These are phyloP conservation scores for Antrodiella citrinella DNA, from an alignment of 768 basidiomycete species.

Conservation along the genomic window DNA sequence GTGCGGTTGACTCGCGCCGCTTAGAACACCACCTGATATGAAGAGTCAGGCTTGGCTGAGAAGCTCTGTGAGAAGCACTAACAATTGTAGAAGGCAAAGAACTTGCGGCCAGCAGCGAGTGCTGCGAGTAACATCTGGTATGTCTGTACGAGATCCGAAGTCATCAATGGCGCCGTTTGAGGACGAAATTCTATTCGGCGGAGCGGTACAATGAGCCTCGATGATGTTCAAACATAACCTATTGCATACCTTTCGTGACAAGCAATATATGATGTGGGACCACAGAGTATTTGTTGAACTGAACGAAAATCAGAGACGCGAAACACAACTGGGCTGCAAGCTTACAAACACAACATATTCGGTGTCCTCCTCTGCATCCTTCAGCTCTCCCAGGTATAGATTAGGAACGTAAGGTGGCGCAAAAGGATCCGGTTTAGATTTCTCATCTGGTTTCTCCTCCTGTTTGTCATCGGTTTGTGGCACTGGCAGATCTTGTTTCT, in stretches of 20 bases:
- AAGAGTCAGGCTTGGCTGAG: neutral
- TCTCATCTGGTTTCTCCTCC: conserved; percentile 18
- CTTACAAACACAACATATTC: conserved; percentile 68
- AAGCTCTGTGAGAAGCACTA: conserved; percentile 16
- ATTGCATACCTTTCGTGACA: conserved; percentile 63
- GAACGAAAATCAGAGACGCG: neutral
- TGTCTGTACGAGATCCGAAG: conserved; percentile 68
- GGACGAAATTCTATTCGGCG: conserved; percentile 54
- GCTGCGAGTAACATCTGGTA: conserved; percentile 72
- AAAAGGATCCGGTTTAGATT: conserved; percentile 55
- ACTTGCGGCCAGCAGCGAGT: conserved; percentile 43
- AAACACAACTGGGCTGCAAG: no score
- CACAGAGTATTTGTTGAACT: conserved; percentile 87
- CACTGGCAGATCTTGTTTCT: conserved; percentile 56
- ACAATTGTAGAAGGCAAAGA: conserved; percentile 93
- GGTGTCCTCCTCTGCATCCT: conserved; percentile 46
- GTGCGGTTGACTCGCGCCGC: conserved; percentile 86
- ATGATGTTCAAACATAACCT: neutral
- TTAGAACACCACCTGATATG: conserved; percentile 69
- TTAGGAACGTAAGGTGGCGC: conserved; percentile 77
- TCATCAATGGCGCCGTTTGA: conserved; percentile 74
- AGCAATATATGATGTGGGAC: conserved; percentile 83
- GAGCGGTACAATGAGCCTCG: no score
- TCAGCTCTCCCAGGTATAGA: conserved; percentile 68
- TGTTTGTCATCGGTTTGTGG: conserved; percentile 29